Percentiles rank a stretch among this genome's conserved stretches.
These are phyloP conservation scores for Yamadazyma phyllophila DNA, from an alignment of 805 yeast species.

Conservation along the genomic window DNA sequence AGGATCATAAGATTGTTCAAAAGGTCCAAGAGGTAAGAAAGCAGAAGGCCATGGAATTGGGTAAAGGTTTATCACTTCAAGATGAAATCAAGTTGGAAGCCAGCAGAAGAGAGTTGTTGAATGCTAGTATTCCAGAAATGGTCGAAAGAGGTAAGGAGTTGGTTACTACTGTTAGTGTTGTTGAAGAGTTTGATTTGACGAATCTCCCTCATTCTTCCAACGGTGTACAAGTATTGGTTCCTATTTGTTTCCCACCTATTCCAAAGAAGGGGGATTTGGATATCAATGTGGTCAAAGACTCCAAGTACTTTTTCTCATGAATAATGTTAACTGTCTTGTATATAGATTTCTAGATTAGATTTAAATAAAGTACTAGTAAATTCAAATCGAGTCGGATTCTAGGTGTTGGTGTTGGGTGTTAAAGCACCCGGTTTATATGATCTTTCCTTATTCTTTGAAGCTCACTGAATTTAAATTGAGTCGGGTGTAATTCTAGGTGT, in stretches of 20 bases:
- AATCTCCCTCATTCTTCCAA: conserved; percentile 12
- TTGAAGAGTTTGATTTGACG: conserved; percentile 31
- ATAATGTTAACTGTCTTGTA: conserved; percentile 5
- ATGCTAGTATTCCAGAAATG: conserved; percentile 50
- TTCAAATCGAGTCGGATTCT: too few relatives aligned
- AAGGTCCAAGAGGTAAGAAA: conserved; percentile 50
- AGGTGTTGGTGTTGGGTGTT: too few relatives aligned
- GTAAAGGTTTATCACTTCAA: conserved; percentile 56
- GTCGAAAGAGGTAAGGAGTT: conserved; percentile 50
- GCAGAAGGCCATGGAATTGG: conserved; percentile 46
- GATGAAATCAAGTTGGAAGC: conserved; percentile 77
- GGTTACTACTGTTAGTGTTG: conserved; percentile 69
- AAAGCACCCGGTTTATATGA: too few relatives aligned
- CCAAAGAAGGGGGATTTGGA: conserved; percentile 85
- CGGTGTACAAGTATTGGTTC: conserved; percentile 53
- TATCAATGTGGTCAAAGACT: conserved; percentile 65
- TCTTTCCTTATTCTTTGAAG: too few relatives aligned
- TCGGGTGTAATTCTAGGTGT: too few relatives aligned
- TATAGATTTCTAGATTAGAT: not conserved
- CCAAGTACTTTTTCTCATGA: conserved; percentile 73
- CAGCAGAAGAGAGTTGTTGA: conserved; percentile 53
- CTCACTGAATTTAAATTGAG: too few relatives aligned
- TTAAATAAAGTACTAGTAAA: not conserved
- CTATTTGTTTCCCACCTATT: conserved; percentile 65
- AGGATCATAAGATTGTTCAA: conserved; percentile 48